Conservation (phyloP, 1,139 yeast species). For the Saccharomyces hybrid region DNA sequence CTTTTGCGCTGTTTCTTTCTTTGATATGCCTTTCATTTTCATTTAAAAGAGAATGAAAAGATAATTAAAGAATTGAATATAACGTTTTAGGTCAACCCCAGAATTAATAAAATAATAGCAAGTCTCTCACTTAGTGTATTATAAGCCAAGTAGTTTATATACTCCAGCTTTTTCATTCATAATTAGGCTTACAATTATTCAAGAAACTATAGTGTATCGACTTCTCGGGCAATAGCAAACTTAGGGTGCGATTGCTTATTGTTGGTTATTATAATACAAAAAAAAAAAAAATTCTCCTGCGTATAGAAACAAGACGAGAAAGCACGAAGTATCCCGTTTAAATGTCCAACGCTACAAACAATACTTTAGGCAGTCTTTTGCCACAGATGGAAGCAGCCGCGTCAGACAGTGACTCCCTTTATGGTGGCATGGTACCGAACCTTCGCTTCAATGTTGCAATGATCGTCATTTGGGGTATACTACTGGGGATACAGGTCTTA, state of each 20-base stretch:
- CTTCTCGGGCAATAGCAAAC: background rate
- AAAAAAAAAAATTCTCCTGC: no score
- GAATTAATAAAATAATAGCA: background rate
- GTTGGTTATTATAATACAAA: background rate
- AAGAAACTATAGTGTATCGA: background rate
- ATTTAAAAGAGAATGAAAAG: background rate
- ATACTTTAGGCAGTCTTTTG: conserved; percentile 1
- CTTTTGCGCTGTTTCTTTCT: background rate
- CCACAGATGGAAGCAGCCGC: background rate
- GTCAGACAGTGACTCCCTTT: conserved; percentile 10
- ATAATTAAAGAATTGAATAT: background rate
- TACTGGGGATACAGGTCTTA: conserved; percentile 37
- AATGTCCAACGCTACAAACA: conserved; percentile 2
- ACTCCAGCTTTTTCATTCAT: background rate
- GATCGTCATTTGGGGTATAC: conserved; percentile 41
- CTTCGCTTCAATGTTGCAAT: conserved; percentile 40
- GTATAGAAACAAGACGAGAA: no score
- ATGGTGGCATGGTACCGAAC: conserved; percentile 27
- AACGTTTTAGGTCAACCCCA: background rate
- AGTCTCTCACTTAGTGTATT: background rate
- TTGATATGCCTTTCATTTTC: background rate
- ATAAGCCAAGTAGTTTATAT: background rate
- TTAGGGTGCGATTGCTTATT: background rate
- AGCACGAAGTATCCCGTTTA: background rate
- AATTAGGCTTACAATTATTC: background rate